Conservation (phyloP, 2,329 filamentous ascomycete species). For the Blastomyces gilchristii region DNA sequence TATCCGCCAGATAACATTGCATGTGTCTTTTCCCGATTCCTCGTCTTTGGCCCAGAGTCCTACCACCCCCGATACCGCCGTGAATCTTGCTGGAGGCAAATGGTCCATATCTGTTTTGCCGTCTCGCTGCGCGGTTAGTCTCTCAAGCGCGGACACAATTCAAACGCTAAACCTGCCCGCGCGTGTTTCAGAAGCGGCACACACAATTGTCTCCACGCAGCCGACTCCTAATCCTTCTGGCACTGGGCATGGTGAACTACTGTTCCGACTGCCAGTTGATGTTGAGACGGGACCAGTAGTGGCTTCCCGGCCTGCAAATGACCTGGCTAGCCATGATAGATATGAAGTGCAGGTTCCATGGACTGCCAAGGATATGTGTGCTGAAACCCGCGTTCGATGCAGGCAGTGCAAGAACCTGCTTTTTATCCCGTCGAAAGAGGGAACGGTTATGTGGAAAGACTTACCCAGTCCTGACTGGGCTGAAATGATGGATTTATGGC, state of each 20-base stretch:
- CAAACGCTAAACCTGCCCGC: conserved; percentile 42
- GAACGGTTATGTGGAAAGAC: conserved; percentile 65
- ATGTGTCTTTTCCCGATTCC: conserved; percentile 38
- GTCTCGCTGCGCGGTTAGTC: conserved; percentile 27
- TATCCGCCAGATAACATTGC: conserved; percentile 50
- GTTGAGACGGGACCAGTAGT: conserved; percentile 17
- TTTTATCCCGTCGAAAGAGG: conserved; percentile 17
- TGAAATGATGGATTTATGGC: conserved; percentile 99
- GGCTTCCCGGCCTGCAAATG: conserved; percentile 9
- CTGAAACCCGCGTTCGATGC: conserved; percentile 29
- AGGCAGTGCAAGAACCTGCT: conserved; percentile 27
- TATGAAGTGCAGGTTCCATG: conserved; percentile 29
- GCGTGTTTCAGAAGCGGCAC: conserved; percentile 24
- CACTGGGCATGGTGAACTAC: conserved; percentile 25
- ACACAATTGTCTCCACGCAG: conserved; percentile 15
- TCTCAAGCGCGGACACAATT: conserved; percentile 22
- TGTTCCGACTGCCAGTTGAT: conserved; percentile 45
- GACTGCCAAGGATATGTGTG: conserved; percentile 30
- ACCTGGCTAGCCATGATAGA: conserved; percentile 14
- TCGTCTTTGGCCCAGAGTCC: conserved; percentile 5
- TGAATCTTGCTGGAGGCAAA: not conserved
- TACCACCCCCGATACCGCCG: not conserved
- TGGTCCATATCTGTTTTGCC: not conserved
- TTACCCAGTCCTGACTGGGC: conserved; percentile 96
- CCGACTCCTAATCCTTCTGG: not conserved